Evolutionary conservation across 1,284 basidiomycete genomes (phyloP).

Genomic region (Vanrija pseudolonga): DNA sequence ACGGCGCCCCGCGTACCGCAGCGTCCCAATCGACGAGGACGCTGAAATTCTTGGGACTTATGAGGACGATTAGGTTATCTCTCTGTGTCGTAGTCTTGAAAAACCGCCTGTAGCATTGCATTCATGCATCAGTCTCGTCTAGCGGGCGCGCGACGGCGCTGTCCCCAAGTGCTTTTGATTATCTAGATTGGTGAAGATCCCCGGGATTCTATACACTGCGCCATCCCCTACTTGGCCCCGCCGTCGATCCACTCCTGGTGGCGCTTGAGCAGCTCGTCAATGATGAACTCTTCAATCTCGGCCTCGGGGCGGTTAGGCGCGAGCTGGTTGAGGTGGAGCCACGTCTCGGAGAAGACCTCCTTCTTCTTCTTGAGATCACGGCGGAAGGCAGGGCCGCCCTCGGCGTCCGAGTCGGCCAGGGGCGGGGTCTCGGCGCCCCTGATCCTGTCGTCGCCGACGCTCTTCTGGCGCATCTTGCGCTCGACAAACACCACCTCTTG

Average conservation of each 20-base stretch:
- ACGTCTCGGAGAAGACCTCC: conserved; percentile 58
- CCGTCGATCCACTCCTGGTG: conserved; percentile 65
- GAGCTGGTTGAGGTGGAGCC: conserved; percentile 64
- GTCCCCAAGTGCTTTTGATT: neutral
- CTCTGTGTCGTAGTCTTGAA: neutral
- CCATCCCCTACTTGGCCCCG: neutral
- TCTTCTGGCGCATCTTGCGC: conserved; percentile 11
- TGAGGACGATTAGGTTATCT: conserved; percentile 29
- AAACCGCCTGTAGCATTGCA: neutral
- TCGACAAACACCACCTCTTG: conserved; percentile 85
- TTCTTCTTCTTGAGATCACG: conserved; percentile 1
- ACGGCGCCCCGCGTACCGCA: conserved; percentile 67
- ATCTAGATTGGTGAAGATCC: too few relatives aligned
- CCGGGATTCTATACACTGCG: neutral
- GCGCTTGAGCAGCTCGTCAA: conserved; percentile 66
- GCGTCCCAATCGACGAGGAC: conserved; percentile 80
- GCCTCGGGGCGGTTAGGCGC: conserved; percentile 42
- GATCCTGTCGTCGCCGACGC: conserved; percentile 3
- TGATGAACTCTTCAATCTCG: conserved; percentile 89
- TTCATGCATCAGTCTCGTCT: conserved; percentile 1
- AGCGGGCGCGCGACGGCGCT: too few relatives aligned
- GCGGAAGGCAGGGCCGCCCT: conserved; percentile 7
- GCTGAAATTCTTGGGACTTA: conserved; percentile 48
- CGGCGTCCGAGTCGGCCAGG: conserved; percentile 34
- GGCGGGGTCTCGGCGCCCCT: conserved; percentile 12